Evolutionary conservation across 192 early-diverging fungal genomes (phyloP).

Genomic region (Gamsiella multidivaricata): DNA sequence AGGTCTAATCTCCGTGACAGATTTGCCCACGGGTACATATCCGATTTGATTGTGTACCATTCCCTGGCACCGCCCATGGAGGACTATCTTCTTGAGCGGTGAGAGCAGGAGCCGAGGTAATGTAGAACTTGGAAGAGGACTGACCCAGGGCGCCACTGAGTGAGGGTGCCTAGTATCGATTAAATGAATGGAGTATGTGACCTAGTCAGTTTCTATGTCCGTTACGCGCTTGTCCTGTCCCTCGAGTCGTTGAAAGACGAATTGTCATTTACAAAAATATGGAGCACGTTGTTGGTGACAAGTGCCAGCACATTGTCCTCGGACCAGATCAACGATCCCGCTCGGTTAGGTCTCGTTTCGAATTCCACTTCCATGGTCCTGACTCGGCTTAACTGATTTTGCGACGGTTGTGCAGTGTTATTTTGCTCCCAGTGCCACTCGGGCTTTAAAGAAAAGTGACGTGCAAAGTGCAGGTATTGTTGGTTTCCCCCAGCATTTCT

Average conservation of each 20-base stretch:
- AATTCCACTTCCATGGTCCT: slow-evolving; percentile 38
- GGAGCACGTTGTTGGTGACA: slow-evolving; percentile 26
- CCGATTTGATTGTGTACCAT: slow-evolving; percentile 7
- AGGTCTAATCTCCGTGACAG: too few species aligned
- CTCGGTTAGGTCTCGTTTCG: slow-evolving; percentile 25
- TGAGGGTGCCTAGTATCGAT: slow-evolving; percentile 8
- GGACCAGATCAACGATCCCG: slow-evolving; percentile 50
- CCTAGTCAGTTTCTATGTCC: too few species aligned
- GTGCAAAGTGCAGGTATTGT: too few species aligned
- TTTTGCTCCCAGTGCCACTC: too few species aligned
- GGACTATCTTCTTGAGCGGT: slow-evolving; percentile 5
- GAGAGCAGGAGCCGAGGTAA: slow-evolving; percentile 14
- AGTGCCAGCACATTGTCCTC: slow-evolving; percentile 47
- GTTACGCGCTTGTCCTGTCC: too few species aligned
- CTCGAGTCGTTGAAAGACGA: too few species aligned
- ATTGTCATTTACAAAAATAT: slow-evolving; percentile 33
- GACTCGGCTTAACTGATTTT: neutral
- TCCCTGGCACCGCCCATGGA: slow-evolving; percentile 16
- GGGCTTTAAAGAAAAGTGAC: too few species aligned
- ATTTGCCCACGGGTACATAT: neutral
- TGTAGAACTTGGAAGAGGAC: slow-evolving; percentile 5
- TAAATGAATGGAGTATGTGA: too few species aligned
- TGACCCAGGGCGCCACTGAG: slow-evolving; percentile 3
- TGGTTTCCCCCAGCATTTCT: neutral
- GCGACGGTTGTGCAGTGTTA: too few species aligned